Conservation (phyloP, 1,284 basidiomycete genomes). For the Ceratobasidium sp. region DNA sequence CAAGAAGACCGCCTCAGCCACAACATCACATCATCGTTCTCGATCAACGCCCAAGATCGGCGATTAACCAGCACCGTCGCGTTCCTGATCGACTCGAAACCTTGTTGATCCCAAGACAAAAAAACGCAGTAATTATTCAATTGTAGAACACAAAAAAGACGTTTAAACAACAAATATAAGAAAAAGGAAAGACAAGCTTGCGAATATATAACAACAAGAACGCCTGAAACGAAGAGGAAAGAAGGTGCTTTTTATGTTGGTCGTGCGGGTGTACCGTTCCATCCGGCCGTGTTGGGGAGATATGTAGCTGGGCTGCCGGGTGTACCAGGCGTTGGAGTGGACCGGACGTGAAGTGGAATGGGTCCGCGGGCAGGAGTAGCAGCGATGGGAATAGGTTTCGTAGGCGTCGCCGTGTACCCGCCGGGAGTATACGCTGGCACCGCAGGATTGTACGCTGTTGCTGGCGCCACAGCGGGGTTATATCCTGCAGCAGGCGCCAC, state of each 20-base stretch:
- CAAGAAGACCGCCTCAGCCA: background rate
- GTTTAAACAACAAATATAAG: background rate
- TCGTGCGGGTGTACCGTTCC: constrained; percentile 16
- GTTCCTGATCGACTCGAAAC: background rate
- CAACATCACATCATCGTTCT: background rate
- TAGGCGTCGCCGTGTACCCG: constrained; percentile 10
- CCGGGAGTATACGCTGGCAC: background rate
- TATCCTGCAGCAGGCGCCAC: background rate
- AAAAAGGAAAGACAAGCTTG: background rate
- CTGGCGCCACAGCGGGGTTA: background rate
- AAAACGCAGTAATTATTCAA: background rate
- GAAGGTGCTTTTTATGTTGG: background rate
- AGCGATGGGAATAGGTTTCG: background rate
- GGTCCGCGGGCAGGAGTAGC: background rate
- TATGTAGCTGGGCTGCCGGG: constrained; percentile 4
- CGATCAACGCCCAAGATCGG: background rate
- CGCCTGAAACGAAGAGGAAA: background rate
- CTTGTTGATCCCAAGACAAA: background rate
- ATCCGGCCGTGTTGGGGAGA: background rate
- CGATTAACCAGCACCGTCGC: background rate
- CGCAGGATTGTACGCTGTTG: background rate
- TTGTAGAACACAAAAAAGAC: background rate
- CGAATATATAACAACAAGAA: background rate
- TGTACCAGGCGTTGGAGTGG: constrained; percentile 9
- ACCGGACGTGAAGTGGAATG: constrained; percentile 19